Percentiles rank a stretch among this genome's conserved stretches.
phyloP scores from a whole-genome alignment of 2,329 filamentous ascomycete genomes.

The Acephala macrosclerotiorum region DNA sequence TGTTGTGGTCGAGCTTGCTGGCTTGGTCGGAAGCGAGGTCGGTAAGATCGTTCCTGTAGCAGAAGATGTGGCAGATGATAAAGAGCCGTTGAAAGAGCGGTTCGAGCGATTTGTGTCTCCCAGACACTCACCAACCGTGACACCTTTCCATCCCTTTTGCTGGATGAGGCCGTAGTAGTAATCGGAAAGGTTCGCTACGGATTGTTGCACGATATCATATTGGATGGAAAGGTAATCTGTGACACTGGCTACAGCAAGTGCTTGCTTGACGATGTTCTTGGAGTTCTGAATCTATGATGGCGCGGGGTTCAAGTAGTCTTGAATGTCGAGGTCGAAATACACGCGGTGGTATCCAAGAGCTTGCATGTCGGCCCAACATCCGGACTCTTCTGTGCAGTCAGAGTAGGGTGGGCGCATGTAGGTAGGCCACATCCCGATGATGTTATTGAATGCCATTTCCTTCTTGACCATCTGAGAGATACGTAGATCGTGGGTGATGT shows the following conservation, averaged over 20 bases:
- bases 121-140: conserved; percentile 54
- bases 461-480: conserved; percentile 57
- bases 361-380: conserved; percentile 45
- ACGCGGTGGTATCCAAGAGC: conserved; percentile 54
- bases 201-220: conserved; percentile 47
- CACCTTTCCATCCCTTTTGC: conserved; percentile 48
- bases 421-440: conserved; percentile 59
- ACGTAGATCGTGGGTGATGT: conserved; percentile 49
- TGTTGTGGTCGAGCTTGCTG: too few relatives aligned
- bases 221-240: conserved; percentile 51
- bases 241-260: conserved; percentile 41
- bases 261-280: conserved; percentile 51
- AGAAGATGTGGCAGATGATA: conserved; percentile 3
- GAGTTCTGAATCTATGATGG: conserved; percentile 52
- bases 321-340: conserved; percentile 58
- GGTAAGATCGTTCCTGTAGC: too few relatives aligned
- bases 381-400: conserved; percentile 42
- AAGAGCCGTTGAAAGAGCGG: conserved; percentile 24
- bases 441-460: conserved; percentile 61
- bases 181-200: conserved; percentile 40
- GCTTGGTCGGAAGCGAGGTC: too few relatives aligned
- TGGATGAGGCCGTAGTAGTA: conserved; percentile 45
- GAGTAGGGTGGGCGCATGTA: conserved; percentile 56
- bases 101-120: conserved; percentile 54
- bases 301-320: conserved; percentile 54